A percentile compares a stretch with the other conserved stretches of the same genome.
These are phyloP conservation scores for Penicillium bialowiezense DNA, from an alignment of 495 filamentous ascomycete species.

Conservation along the genomic window DNA sequence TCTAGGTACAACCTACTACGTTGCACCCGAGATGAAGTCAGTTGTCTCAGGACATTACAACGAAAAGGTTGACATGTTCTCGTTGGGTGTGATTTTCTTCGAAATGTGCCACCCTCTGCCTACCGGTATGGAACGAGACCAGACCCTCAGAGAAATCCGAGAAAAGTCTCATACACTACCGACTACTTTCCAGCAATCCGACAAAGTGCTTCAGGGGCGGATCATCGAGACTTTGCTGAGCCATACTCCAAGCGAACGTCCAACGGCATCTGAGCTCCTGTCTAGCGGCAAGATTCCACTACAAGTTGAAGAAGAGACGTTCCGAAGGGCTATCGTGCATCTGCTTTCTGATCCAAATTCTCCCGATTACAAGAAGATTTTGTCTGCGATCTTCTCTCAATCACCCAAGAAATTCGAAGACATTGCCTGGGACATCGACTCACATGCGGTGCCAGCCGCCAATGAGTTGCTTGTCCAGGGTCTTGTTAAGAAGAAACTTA, in stretches of 20 bases:
- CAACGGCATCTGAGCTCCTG: slow-evolving; percentile 81
- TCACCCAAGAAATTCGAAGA: slow-evolving; percentile 75
- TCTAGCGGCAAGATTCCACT: slow-evolving; percentile 84
- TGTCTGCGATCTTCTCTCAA: slow-evolving; percentile 76
- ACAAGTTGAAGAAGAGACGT: slow-evolving; percentile 88
- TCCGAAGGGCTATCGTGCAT: slow-evolving; percentile 74
- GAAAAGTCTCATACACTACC: slow-evolving; percentile 68
- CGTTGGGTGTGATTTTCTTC: slow-evolving; percentile 94
- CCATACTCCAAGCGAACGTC: slow-evolving; percentile 76
- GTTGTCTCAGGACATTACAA: slow-evolving; percentile 71
- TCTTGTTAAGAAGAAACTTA: slow-evolving; percentile 72
- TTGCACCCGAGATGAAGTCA: slow-evolving; percentile 86
- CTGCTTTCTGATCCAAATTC: slow-evolving; percentile 74
- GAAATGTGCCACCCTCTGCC: slow-evolving; percentile 89
- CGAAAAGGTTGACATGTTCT: slow-evolving; percentile 98
- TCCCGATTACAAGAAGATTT: slow-evolving; percentile 85
- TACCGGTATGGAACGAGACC: slow-evolving; percentile 84
- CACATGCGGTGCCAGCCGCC: slow-evolving; percentile 47
- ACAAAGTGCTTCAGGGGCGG: slow-evolving; percentile 68
- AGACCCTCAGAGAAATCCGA: slow-evolving; percentile 68
- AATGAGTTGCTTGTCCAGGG: slow-evolving; percentile 70
- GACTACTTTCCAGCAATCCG: slow-evolving; percentile 66
- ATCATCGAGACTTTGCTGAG: slow-evolving; percentile 79
- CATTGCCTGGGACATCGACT: slow-evolving; percentile 79
- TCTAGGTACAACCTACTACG: slow-evolving; percentile 92